Conservation (phyloP, 305 asterid species). For the Ajuga reptans region DNA sequence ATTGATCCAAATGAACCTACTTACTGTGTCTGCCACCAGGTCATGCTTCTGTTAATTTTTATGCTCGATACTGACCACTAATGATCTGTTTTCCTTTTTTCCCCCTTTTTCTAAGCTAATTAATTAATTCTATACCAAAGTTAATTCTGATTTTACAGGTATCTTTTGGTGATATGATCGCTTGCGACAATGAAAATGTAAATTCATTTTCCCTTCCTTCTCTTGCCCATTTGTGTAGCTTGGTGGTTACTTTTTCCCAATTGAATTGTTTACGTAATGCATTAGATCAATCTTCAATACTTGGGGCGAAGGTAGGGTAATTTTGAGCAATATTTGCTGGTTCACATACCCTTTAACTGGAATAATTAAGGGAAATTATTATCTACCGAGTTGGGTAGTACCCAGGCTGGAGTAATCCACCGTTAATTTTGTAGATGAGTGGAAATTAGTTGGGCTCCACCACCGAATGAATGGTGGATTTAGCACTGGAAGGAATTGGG, state of each 20-base stretch:
- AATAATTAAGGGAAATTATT: not conserved
- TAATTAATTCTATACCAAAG: not conserved
- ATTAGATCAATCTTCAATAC: not conserved
- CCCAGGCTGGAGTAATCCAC: too few relatives aligned
- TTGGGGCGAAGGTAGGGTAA: not conserved
- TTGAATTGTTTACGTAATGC: not conserved
- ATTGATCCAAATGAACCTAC: constrained; percentile 95
- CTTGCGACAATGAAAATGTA: constrained; percentile 95
- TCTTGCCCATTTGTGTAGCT: not conserved
- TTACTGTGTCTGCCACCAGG: constrained; percentile 96
- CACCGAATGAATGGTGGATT: too few relatives aligned
- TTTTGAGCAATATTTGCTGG: not conserved
- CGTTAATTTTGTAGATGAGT: too few relatives aligned
- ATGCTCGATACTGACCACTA: not conserved
- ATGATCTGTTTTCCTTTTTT: too few relatives aligned
- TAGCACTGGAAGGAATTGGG: not conserved
- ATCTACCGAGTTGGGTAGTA: too few relatives aligned
- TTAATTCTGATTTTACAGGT: constrained; percentile 45
- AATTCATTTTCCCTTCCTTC: constrained; percentile 16
- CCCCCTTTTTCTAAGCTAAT: not conserved
- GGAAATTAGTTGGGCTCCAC: too few relatives aligned
- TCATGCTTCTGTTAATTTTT: constrained; percentile 23
- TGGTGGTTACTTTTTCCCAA: not conserved
- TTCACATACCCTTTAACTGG: not conserved
- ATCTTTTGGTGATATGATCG: constrained; percentile 98